These are phyloP conservation scores for Curvularia lunata DNA, from an alignment of 2,329 filamentous ascomycete genomes.

Conservation along the genomic window DNA sequence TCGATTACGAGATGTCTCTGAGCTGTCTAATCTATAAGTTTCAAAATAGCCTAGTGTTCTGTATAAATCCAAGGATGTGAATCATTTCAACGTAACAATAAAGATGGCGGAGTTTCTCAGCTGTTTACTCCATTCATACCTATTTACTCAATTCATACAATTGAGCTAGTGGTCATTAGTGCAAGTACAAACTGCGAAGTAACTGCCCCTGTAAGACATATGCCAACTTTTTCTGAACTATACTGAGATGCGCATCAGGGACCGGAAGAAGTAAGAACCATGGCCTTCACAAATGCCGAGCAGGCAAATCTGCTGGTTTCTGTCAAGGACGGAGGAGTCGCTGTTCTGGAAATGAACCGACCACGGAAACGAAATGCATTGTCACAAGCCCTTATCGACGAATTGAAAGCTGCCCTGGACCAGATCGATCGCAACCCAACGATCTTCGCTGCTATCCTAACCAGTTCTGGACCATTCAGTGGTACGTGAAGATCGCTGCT, in stretches of 20 bases:
- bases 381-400: slow-evolving; percentile 57
- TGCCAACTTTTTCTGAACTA: background rate
- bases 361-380: slow-evolving; percentile 66
- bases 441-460: slow-evolving; percentile 63
- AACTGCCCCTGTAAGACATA: background rate
- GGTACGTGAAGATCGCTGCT: slow-evolving; percentile 57
- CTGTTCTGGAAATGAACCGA: slow-evolving; percentile 60
- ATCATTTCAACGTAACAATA: background rate
- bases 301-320: slow-evolving; percentile 20
- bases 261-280: background rate
- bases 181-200: background rate
- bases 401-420: slow-evolving; percentile 37
- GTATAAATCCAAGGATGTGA: background rate
- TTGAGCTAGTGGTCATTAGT: background rate
- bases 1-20: background rate
- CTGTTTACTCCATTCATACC: no score
- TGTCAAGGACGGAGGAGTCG: slow-evolving; percentile 47
- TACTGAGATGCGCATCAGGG: background rate
- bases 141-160: no score
- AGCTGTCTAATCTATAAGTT: background rate
- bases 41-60: background rate
- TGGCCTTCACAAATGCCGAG: slow-evolving; percentile 10
- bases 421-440: slow-evolving; percentile 26
- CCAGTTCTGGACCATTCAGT: slow-evolving; percentile 75
- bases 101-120: background rate